Percentiles rank a stretch among this genome's conserved stretches.
Conservation (phyloP, 305 asterid genomes). For the Fraxinus velutina region DNA sequence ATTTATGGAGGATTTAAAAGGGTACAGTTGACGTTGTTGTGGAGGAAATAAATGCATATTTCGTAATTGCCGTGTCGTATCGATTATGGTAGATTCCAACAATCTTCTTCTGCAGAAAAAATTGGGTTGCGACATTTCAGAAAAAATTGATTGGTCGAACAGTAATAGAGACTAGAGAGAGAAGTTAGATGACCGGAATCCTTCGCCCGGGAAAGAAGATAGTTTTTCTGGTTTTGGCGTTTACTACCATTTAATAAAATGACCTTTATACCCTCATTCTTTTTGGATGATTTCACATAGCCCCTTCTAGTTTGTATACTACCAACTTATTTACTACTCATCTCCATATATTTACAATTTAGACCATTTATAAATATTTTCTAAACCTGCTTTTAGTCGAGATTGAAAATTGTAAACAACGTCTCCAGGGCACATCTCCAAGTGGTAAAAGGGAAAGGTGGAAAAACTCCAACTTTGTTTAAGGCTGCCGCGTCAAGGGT, state of each 20-base stretch:
- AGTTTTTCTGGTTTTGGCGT: neutral
- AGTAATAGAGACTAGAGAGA: neutral
- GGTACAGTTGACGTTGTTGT: slow-evolving; percentile 43
- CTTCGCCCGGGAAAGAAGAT: neutral
- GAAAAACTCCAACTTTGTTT: too few relatives aligned
- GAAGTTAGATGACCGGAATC: neutral
- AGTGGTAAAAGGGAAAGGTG: too few relatives aligned
- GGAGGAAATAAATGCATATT: slow-evolving; percentile 32
- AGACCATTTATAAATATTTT: too few relatives aligned
- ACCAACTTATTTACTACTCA: neutral
- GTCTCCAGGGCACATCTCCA: too few relatives aligned
- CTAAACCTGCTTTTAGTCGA: neutral
- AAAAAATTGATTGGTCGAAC: slow-evolving; percentile 9
- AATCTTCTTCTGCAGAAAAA: slow-evolving; percentile 3
- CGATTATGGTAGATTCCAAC: slow-evolving; percentile 7
- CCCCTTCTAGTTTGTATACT: neutral
- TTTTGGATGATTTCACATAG: neutral
- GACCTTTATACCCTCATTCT: slow-evolving; percentile 19
- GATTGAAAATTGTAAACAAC: neutral
- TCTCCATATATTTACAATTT: too few relatives aligned
- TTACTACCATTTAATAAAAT: neutral
- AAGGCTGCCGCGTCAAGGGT: too few relatives aligned
- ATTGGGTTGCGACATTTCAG: slow-evolving; percentile 2
- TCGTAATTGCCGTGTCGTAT: slow-evolving; percentile 21
- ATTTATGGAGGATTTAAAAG: slow-evolving; percentile 37